These are phyloP conservation scores for Alternaria brassicicola DNA, from an alignment of 2,329 filamentous ascomycete species.

Conservation along the genomic window DNA sequence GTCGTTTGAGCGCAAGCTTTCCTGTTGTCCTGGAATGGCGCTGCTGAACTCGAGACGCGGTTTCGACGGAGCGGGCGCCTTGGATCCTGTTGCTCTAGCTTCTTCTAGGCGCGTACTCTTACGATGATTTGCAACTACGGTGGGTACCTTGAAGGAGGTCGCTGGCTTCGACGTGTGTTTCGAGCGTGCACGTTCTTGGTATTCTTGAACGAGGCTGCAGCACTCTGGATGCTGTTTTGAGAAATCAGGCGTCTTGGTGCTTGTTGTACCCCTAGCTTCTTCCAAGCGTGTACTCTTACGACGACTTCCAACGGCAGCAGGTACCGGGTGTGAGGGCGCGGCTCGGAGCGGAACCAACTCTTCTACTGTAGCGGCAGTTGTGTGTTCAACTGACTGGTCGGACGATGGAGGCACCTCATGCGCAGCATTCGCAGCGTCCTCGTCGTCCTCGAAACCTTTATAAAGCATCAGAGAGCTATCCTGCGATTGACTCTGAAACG, in stretches of 20 bases:
- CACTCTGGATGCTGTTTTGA: not conserved
- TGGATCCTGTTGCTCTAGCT: not conserved
- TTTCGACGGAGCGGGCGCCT: not conserved
- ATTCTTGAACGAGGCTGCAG: not conserved
- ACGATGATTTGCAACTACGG: not conserved
- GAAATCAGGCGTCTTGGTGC: not conserved
- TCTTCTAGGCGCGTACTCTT: not conserved
- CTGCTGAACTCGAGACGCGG: no score
- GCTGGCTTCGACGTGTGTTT: not conserved
- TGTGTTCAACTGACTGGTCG: not conserved
- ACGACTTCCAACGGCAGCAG: not conserved
- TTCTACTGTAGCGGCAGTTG: not conserved
- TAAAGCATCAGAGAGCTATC: not conserved
- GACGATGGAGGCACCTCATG: not conserved
- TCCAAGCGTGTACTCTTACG: not conserved
- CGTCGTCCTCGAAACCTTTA: not conserved
- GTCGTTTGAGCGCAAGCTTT: not conserved
- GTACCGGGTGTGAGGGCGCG: not conserved
- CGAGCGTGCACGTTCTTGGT: not conserved
- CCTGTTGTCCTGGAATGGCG: not conserved
- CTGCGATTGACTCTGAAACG: not conserved
- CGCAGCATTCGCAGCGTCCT: not conserved
- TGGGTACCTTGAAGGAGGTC: not conserved
- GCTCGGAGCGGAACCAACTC: not conserved
- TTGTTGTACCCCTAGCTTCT: not conserved